Percentiles rank a stretch among this genome's conserved stretches.
These are phyloP conservation scores for Trichoderma parareesei DNA, from an alignment of 495 filamentous ascomycete genomes.

Conservation along the genomic window DNA sequence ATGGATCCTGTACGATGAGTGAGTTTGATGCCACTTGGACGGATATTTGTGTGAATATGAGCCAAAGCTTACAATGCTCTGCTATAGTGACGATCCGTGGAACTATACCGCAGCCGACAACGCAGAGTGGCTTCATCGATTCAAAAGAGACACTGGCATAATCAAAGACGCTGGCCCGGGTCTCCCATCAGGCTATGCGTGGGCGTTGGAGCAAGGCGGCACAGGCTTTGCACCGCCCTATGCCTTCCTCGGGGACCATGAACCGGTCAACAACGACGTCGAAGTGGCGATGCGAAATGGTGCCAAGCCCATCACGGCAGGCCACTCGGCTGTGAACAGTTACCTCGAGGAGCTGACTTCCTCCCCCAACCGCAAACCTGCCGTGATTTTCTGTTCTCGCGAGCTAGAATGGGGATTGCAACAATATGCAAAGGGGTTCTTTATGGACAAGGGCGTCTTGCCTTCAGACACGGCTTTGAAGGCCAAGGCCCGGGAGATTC, in stretches of 20 bases:
- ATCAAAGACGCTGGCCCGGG: constrained; percentile 37
- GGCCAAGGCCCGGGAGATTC: constrained; percentile 34
- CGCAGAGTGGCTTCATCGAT: constrained; percentile 57
- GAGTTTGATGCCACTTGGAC: constrained; percentile 14
- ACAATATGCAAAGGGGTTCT: constrained; percentile 29
- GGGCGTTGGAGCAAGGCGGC: constrained; percentile 34
- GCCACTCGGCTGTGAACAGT: constrained; percentile 29
- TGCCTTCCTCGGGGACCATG: background rate
- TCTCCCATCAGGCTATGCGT: constrained; percentile 27
- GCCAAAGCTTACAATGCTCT: background rate
- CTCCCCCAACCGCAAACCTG: constrained; percentile 29
- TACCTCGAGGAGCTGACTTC: constrained; percentile 28
- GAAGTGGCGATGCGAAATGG: constrained; percentile 23
- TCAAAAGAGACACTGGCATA: constrained; percentile 58
- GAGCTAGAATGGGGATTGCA: constrained; percentile 41
- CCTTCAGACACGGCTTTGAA: constrained; percentile 35
- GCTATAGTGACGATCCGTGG: constrained; percentile 54
- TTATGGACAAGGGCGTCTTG: constrained; percentile 20
- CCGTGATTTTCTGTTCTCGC: constrained; percentile 42
- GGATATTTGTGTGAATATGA: background rate
- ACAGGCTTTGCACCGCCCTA: constrained; percentile 42
- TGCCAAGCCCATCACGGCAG: constrained; percentile 28
- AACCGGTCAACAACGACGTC: constrained; percentile 14
- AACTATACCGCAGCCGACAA: constrained; percentile 72
- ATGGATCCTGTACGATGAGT: constrained; percentile 51